A percentile compares a stretch with the other conserved stretches of the same genome.
Evolutionary conservation across 108 stramenopile species (phyloP).

Genomic region (Hondaea fermentalgiana): DNA sequence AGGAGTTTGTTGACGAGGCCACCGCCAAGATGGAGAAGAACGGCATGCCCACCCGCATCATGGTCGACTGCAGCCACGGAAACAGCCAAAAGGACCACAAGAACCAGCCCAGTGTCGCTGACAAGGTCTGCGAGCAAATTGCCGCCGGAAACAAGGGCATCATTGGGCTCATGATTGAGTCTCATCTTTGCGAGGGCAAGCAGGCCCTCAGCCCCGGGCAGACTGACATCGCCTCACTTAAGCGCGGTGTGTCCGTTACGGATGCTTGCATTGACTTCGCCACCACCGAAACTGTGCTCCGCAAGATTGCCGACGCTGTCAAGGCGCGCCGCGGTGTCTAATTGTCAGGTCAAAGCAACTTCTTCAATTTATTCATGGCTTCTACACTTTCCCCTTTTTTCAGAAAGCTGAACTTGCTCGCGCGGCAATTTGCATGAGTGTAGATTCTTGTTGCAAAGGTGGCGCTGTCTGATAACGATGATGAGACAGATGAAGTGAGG

Average conservation of each 20-base stretch:
- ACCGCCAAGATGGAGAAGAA: background rate
- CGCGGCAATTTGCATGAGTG: too few species aligned
- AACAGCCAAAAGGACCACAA: background rate
- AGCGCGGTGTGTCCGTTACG: background rate
- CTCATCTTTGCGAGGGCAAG: background rate
- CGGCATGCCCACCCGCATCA: background rate
- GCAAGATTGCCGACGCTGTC: background rate
- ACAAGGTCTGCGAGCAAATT: background rate
- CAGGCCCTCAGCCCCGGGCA: background rate
- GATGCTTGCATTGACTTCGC: background rate
- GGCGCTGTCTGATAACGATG: too few species aligned
- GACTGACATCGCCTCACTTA: background rate
- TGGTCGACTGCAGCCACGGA: slow-evolving; percentile 18
- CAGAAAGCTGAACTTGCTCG: too few species aligned
- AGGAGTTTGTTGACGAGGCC: background rate
- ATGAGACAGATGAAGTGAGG: too few species aligned
- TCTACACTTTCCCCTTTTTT: too few species aligned
- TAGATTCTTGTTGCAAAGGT: too few species aligned
- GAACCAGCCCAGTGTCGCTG: background rate
- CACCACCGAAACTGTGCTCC: background rate
- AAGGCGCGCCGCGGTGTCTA: background rate
- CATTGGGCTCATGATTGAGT: slow-evolving; percentile 10
- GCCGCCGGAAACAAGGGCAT: background rate
- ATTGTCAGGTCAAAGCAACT: background rate
- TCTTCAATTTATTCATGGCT: too few species aligned